Base-by-base conservation (phyloP, 2,329 filamentous ascomycete genomes). In the Zasmidium citrigriseum region DNA sequence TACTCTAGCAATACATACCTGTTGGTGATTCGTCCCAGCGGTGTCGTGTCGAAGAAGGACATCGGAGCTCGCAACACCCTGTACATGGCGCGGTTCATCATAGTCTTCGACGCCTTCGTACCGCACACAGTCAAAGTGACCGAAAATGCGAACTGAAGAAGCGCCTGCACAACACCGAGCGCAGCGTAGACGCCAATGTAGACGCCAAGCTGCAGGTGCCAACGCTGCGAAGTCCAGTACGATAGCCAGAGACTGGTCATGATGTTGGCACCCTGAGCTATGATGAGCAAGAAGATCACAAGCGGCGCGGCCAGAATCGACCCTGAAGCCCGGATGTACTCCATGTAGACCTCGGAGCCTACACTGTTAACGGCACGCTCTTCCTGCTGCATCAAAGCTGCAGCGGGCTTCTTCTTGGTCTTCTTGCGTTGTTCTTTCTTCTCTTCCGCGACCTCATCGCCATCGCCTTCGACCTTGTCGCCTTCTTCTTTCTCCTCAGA, bases 11-110 rank as follows among this genome's bases (percentile, higher is more conserved):
- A 11, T 16, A n/a, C 34, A 9, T 41, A 41, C 16, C 95, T 90
- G 73, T 98, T 98, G 21, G 92, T 96, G 73, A 98, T 97, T 38
- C 93, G 89, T 20, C 95, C 95, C 1, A 98, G 83, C 0, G 95
- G 95, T 0, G 95, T 98, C 0, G 95, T 98, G 69, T 99, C 95
- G 77, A 98, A 98, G 78, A 98, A 98, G 3, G 90, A 89, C 91
- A 89, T 88, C 1, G 86, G 86, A 2, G 86, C 86, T 48, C 86
- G 79, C 9, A 89, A 73, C 0, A 95, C 91, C 16, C 90, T 83
- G 9, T 82, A 86, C 68, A 98, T 90, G 5, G 95, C 93, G 34
- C 86, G 81, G 25, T 89, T 85, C 52, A 98, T 83, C 85, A 98
- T 91, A 41, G 82, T 82, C 73, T 89, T 93, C 70, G 90, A 95